These are phyloP conservation scores for Solanum medicagineum DNA, from an alignment of 257 asterid species.

Conservation along the genomic window DNA sequence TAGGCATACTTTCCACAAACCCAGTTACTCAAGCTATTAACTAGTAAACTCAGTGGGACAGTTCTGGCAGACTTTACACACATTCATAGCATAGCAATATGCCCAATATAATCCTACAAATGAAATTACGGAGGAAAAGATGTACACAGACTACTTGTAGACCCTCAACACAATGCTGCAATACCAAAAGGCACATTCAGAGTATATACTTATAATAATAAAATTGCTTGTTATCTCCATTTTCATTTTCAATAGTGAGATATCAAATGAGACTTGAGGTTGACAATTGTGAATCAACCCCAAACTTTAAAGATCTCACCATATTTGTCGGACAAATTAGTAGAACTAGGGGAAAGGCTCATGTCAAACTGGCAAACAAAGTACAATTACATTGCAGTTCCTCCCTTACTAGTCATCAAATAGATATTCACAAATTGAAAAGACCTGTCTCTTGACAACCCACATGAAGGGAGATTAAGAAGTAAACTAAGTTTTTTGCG, in stretches of 20 bases:
- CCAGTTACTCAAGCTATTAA: no score
- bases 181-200: neutral
- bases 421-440: conserved; percentile 34
- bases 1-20: no score
- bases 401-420: conserved; percentile 8
- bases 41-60: no score
- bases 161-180: neutral
- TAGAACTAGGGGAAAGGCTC: neutral
- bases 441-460: conserved; percentile 5
- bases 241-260: neutral
- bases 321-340: neutral
- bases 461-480: neutral
- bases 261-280: neutral
- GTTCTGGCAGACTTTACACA: no score
- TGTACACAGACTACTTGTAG: neutral
- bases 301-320: neutral
- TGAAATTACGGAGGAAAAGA: neutral
- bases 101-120: neutral
- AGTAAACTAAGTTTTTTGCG: neutral
- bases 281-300: neutral
- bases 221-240: neutral
- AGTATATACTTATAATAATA: neutral
- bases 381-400: conserved; percentile 14
- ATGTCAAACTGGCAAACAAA: conserved; percentile 1
- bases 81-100: neutral